Percentiles rank a stretch among this genome's conserved stretches.
phyloP scores from a whole-genome alignment of 139 green algal species.

The Picochlorum costavermella region DNA sequence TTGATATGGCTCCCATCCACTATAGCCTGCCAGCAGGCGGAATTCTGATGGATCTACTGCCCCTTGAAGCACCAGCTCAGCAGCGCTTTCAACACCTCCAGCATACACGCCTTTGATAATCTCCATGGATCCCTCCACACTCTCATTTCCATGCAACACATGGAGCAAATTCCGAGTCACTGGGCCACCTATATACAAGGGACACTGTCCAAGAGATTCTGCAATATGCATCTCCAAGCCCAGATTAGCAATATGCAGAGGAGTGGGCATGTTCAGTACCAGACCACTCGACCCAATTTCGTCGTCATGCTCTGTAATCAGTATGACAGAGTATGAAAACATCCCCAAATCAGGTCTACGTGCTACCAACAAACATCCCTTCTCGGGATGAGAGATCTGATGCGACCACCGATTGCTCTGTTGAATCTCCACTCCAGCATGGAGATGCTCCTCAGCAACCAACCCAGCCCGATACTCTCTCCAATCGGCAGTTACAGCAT shows the following conservation, averaged over 20 bases:
- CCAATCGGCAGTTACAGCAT: constrained; percentile 13
- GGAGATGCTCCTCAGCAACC: constrained; percentile 18
- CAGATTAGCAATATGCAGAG: constrained; percentile 14
- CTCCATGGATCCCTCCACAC: constrained; percentile 20
- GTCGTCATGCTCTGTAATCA: constrained; percentile 23
- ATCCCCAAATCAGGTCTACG: constrained; percentile 18
- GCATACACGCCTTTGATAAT: constrained; percentile 31
- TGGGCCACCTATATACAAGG: constrained; percentile 29
- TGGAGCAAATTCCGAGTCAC: constrained; percentile 28
- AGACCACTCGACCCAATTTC: constrained; percentile 14
- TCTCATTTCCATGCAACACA: constrained; percentile 22
- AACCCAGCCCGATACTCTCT: constrained; percentile 21
- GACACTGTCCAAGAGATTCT: constrained; percentile 17
- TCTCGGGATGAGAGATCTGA: constrained; percentile 23
- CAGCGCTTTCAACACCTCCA: constrained; percentile 27
- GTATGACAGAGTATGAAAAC: constrained; percentile 18
- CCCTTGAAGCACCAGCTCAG: constrained; percentile 17
- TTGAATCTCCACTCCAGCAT: too few species aligned
- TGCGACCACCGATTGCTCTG: constrained; percentile 21
- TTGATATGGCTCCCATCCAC: constrained; percentile 25
- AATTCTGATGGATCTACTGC: constrained; percentile 23
- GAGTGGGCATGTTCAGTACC: constrained; percentile 28
- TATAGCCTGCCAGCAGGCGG: constrained; percentile 29
- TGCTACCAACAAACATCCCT: constrained; percentile 32
- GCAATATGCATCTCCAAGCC: constrained; percentile 24